Conservation (phyloP, 2,329 filamentous ascomycete genomes). For the Capronia americana region DNA sequence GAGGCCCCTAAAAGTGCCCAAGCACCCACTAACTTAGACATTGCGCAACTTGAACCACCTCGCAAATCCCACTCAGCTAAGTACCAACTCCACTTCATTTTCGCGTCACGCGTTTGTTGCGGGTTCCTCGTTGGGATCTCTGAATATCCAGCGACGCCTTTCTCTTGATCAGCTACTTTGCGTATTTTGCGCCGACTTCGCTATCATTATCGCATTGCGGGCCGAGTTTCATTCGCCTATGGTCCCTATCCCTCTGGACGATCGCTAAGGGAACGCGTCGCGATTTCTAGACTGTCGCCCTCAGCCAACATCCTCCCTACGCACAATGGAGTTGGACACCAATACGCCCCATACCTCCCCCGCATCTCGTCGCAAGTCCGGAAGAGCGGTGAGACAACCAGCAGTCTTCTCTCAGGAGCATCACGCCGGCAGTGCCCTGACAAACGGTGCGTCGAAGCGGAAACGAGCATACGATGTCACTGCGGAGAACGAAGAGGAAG, state of each 20-base stretch:
- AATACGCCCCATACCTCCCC: constrained; percentile 31
- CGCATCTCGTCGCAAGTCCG: constrained; percentile 51
- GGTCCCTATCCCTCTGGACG: not conserved
- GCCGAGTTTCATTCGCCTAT: not conserved
- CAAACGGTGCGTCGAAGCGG: constrained; percentile 53
- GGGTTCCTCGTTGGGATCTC: constrained; percentile 11
- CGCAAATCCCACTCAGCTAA: not conserved
- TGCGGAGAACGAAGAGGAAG: constrained; percentile 42
- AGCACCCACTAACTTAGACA: not conserved
- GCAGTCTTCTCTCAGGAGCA: constrained; percentile 50
- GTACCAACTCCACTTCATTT: constrained; percentile 15
- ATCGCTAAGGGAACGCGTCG: not conserved
- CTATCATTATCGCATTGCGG: not conserved
- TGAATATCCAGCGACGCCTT: constrained; percentile 6
- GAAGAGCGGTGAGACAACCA: constrained; percentile 51
- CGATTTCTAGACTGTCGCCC: not conserved
- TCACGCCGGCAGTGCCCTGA: constrained; percentile 42
- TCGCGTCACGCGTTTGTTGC: constrained; percentile 29
- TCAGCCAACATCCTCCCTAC: not conserved
- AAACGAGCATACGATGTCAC: constrained; percentile 54
- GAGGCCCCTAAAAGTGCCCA: not conserved
- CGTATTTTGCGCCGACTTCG: not conserved
- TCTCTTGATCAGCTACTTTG: not conserved
- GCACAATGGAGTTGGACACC: constrained; percentile 31
- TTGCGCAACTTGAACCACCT: not conserved